Conservation (phyloP, 148 eudicot species). For the Talinum fruticosum region DNA sequence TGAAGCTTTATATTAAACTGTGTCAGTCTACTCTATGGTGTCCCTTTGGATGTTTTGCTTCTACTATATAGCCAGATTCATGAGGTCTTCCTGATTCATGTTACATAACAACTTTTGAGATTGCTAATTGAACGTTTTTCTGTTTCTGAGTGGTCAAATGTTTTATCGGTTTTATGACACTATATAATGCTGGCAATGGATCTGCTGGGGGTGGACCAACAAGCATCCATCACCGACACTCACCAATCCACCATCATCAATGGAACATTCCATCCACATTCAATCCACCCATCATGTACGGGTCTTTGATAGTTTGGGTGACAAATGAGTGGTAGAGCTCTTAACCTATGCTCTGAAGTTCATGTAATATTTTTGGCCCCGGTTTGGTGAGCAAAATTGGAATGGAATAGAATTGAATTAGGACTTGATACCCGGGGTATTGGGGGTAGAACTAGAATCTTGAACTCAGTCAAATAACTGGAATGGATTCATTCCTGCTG, state of each 20-base stretch:
- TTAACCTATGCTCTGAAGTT: too few species aligned
- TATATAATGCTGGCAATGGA: not conserved
- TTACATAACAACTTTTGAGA: not conserved
- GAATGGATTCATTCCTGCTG: too few species aligned
- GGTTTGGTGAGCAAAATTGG: too few species aligned
- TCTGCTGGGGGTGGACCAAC: not conserved
- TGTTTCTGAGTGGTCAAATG: not conserved
- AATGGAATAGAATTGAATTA: too few species aligned
- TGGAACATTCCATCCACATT: not conserved
- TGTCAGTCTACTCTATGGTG: not conserved
- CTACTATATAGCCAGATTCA: not conserved
- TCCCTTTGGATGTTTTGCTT: not conserved
- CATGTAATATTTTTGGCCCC: too few species aligned
- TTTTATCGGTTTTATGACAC: not conserved
- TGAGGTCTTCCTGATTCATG: not conserved
- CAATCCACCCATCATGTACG: not conserved
- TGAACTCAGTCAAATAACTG: too few species aligned
- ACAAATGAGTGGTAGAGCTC: too few species aligned
- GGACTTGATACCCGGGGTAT: too few species aligned
- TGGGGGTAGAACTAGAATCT: too few species aligned
- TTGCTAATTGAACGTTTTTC: not conserved
- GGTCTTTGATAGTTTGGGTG: not conserved
- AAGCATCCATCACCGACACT: not conserved
- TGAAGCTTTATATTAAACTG: not conserved
- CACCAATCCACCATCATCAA: not conserved